phyloP scores from a whole-genome alignment of 2,329 filamentous ascomycete species.

The Bipolaris zeicola region DNA sequence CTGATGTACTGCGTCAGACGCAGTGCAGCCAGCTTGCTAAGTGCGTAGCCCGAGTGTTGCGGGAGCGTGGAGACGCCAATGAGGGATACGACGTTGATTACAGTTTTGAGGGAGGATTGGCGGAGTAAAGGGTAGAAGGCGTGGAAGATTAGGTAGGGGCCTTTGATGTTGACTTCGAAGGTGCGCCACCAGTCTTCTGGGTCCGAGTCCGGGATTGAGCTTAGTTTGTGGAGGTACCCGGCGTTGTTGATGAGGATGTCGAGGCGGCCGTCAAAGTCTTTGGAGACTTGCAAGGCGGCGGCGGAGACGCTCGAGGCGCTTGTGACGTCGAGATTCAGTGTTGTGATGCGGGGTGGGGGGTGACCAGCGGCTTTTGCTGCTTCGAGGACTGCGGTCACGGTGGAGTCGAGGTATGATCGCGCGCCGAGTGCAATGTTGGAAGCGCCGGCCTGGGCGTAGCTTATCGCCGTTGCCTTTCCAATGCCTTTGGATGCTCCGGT shows the following conservation, averaged over 20 bases:
- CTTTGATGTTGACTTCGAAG: slow-evolving; percentile 58
- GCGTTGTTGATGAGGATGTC: slow-evolving; percentile 59
- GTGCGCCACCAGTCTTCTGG: slow-evolving; percentile 51
- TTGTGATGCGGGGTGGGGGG: slow-evolving; percentile 45
- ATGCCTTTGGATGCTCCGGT: no score
- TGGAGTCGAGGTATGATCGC: slow-evolving; percentile 50
- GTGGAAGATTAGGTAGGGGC: slow-evolving; percentile 53
- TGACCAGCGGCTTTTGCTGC: slow-evolving; percentile 43
- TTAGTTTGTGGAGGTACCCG: slow-evolving; percentile 43
- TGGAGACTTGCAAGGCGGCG: slow-evolving; percentile 28
- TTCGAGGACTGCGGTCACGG: slow-evolving; percentile 44
- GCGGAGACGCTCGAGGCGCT: no score
- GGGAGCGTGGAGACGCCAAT: slow-evolving; percentile 39
- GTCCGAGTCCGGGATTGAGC: slow-evolving; percentile 43
- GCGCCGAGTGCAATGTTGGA: slow-evolving; percentile 60
- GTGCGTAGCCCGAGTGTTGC: slow-evolving; percentile 49
- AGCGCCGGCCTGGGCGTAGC: slow-evolving; percentile 62
- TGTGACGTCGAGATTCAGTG: slow-evolving; percentile 52
- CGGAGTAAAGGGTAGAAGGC: slow-evolving; percentile 54
- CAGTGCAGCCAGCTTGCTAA: slow-evolving; percentile 57
- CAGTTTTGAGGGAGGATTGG: slow-evolving; percentile 29
- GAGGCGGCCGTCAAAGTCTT: slow-evolving; percentile 29
- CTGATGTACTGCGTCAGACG: slow-evolving; percentile 58
- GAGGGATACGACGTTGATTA: slow-evolving; percentile 56
- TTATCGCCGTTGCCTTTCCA: slow-evolving; percentile 29